Evolutionary conservation across 306 rosid genomes (phyloP).

Genomic region (Rosa chinensis): DNA sequence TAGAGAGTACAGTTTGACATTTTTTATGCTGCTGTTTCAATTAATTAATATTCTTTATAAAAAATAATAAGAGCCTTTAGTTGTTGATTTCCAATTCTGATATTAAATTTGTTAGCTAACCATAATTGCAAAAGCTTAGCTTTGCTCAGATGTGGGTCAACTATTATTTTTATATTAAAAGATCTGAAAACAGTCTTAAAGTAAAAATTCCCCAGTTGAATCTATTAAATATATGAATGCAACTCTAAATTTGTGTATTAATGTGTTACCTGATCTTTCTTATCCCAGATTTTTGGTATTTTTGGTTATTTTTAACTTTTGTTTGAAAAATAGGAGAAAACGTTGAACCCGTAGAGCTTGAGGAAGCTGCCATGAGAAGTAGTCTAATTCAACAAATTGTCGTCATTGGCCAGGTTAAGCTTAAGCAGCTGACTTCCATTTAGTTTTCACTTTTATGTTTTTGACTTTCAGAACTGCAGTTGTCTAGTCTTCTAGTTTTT

Average conservation of each 20-base stretch:
- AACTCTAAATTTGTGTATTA: not conserved
- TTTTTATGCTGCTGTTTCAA: not conserved
- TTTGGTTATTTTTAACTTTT: constrained; percentile 16
- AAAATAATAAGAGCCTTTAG: not conserved
- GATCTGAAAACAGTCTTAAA: not conserved
- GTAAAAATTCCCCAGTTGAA: not conserved
- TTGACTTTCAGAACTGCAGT: constrained; percentile 14
- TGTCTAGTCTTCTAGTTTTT: constrained; percentile 4
- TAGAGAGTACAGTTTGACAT: not conserved
- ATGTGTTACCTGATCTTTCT: not conserved
- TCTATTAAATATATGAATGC: not conserved
- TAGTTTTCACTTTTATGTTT: not conserved
- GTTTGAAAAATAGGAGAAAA: constrained; percentile 73
- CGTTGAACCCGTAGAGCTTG: constrained; percentile 82
- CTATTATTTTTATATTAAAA: not conserved
- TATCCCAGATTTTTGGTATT: not conserved
- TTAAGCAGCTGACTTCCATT: not conserved
- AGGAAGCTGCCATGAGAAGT: constrained; percentile 92
- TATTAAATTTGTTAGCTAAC: not conserved
- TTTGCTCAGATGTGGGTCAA: not conserved
- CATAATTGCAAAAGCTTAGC: not conserved
- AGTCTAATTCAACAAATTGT: constrained; percentile 79
- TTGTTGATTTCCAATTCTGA: not conserved
- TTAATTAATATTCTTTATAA: not conserved
- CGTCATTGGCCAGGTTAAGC: constrained; percentile 84